Evolutionary conservation across 2,329 filamentous ascomycete species (phyloP).

Genomic region (Hortaea werneckii): DNA sequence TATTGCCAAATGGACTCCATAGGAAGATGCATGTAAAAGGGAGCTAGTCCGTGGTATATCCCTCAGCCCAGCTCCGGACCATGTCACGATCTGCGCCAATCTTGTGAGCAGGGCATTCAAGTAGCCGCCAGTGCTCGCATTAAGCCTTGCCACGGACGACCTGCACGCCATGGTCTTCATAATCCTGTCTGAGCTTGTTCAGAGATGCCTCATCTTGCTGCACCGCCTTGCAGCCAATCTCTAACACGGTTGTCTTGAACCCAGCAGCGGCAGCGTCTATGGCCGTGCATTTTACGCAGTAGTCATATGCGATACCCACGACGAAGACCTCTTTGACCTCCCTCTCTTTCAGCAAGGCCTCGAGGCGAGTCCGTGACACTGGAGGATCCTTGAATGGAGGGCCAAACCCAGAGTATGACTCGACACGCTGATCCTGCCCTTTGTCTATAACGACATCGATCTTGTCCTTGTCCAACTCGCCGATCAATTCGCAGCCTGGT

Average conservation of each 20-base stretch:
- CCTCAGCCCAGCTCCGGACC: too few relatives aligned
- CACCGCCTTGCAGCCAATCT: constrained; percentile 69
- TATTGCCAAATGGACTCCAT: too few relatives aligned
- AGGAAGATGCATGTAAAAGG: too few relatives aligned
- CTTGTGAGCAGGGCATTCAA: too few relatives aligned
- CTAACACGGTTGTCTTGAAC: constrained; percentile 65
- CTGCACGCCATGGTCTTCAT: constrained; percentile 50
- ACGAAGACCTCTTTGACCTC: constrained; percentile 71
- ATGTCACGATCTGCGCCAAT: too few relatives aligned
- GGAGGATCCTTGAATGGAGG: constrained; percentile 60
- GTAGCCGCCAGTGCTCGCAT: neutral
- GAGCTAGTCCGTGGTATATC: too few relatives aligned
- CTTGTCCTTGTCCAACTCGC: constrained; percentile 52
- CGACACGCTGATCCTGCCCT: constrained; percentile 61
- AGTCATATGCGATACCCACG: constrained; percentile 79
- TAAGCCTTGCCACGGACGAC: constrained; percentile 32
- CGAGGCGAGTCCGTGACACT: constrained; percentile 53
- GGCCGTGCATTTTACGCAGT: constrained; percentile 76
- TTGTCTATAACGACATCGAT: constrained; percentile 67
- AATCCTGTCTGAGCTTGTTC: constrained; percentile 38
- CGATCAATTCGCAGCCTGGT: constrained; percentile 60
- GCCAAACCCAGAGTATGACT: constrained; percentile 92
- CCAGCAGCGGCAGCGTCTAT: constrained; percentile 66
- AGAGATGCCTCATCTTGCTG: constrained; percentile 49
- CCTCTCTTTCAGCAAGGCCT: constrained; percentile 43